Percentiles rank a stretch among this genome's conserved stretches.
Evolutionary conservation across 306 rosid species (phyloP).

Genomic region (Quercus agrifolia): DNA sequence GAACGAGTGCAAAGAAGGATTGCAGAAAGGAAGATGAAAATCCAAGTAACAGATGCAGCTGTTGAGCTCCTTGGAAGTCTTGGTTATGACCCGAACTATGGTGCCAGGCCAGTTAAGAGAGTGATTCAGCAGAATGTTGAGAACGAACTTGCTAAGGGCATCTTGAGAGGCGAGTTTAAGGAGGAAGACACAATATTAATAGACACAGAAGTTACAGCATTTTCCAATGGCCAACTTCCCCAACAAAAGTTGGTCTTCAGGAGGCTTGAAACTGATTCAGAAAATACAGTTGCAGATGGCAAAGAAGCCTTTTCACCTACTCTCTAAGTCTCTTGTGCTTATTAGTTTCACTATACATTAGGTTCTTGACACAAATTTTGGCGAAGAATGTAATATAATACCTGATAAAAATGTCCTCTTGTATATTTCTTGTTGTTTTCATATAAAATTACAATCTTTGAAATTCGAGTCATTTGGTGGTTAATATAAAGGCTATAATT

Average conservation of each 20-base stretch:
- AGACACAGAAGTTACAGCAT: slow-evolving; percentile 82
- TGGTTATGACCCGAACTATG: slow-evolving; percentile 92
- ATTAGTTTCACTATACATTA: neutral
- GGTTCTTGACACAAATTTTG: slow-evolving; percentile 16
- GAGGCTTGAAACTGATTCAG: slow-evolving; percentile 42
- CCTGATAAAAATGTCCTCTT: neutral
- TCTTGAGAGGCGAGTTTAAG: slow-evolving; percentile 87
- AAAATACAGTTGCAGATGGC: slow-evolving; percentile 30
- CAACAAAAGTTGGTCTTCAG: slow-evolving; percentile 70
- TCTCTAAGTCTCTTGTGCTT: slow-evolving; percentile 23
- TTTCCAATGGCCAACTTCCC: slow-evolving; percentile 79
- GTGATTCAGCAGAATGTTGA: slow-evolving; percentile 92
- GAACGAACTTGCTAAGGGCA: slow-evolving; percentile 91
- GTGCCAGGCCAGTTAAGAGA: slow-evolving; percentile 96
- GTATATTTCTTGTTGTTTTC: slow-evolving; percentile 17
- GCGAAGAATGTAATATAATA: neutral
- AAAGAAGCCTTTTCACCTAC: slow-evolving; percentile 45
- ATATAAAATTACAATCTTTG: neutral
- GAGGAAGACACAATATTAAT: slow-evolving; percentile 69
- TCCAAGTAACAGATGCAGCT: slow-evolving; percentile 74
- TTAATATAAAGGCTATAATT: neutral
- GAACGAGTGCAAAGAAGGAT: slow-evolving; percentile 86
- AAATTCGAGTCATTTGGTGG: neutral
- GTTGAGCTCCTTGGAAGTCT: slow-evolving; percentile 82
- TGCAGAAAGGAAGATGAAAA: slow-evolving; percentile 81